Percentiles rank a stretch among this genome's conserved stretches.
Evolutionary conservation across 1,284 basidiomycete genomes (phyloP).

Genomic region (Ceratobasidium sp.): DNA sequence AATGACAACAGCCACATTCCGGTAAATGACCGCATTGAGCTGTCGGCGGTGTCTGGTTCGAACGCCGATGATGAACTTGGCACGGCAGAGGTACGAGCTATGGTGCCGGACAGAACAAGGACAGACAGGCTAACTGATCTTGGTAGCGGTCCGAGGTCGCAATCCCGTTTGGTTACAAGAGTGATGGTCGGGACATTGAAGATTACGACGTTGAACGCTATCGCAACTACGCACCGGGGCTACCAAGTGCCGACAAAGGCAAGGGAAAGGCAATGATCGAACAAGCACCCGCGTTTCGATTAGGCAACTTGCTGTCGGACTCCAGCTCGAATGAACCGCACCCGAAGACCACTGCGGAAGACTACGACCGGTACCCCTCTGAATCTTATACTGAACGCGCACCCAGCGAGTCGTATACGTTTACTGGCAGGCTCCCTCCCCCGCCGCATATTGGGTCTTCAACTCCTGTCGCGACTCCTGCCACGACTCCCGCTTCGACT

Average conservation of each 20-base stretch:
- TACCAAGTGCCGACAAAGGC: slow-evolving; percentile 12
- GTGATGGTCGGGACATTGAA: slow-evolving; percentile 5
- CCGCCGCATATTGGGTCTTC: slow-evolving; percentile 17
- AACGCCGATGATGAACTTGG: neutral
- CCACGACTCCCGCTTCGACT: neutral
- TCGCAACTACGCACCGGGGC: neutral
- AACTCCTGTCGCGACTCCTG: neutral
- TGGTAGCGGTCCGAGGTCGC: neutral
- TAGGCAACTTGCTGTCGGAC: slow-evolving; percentile 20
- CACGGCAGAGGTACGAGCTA: slow-evolving; percentile 12
- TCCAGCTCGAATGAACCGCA: neutral
- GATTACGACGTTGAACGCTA: neutral
- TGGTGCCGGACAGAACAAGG: too few species aligned
- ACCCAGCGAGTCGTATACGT: neutral
- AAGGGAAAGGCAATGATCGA: slow-evolving; percentile 15
- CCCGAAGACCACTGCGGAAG: neutral
- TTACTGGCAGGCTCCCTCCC: slow-evolving; percentile 26
- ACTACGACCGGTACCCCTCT: neutral
- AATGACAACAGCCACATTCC: neutral
- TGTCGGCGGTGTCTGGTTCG: neutral
- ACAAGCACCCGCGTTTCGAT: slow-evolving; percentile 27
- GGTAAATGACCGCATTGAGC: neutral
- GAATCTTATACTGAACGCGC: neutral
- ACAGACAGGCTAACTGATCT: neutral
- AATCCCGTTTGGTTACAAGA: neutral